Evolutionary conservation across 768 basidiomycete genomes (phyloP), one percentile per base, ranked within the genome.

Genomic region (Tylopilus sp.): DNA sequence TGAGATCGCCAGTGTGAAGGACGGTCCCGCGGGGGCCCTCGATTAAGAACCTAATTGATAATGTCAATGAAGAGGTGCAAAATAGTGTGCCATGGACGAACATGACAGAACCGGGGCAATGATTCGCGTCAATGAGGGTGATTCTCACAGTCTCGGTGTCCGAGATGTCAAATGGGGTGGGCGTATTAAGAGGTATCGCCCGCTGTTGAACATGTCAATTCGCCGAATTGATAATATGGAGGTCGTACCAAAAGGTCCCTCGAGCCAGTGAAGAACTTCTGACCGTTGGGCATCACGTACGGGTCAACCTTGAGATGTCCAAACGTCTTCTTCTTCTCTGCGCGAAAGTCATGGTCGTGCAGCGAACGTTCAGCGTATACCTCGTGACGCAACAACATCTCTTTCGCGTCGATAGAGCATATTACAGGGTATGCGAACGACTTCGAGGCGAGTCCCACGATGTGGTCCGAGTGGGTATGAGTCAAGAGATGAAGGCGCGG

Each of bases 21-120:
- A 98, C 74, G 0, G 90, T 76, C 8, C 85, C 82, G 49, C 76
- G 67, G 4, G 73, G 50, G 17, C 88, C 86, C 66, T 91, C 86
- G 40, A 95, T 80, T 17, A 94, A 77, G 61, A 88, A 95, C 88
- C 93, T 95, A 56, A 51, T 40, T n/a, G 12, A 26, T 10, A 57
- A 2, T 15, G 38, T 47, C 12, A 47, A 31, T 9, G 9, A 30
- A 6, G 30, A 22, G 23, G 6, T 0, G 31, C 8, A 38, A 31
- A 47, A 4, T 4, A 1, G 17, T 8, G 15, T 31, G 3, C 10
- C 2, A 11, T 18, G 18, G 25, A 70, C 83, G 23, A 61, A 93
- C 94, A 98, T 95, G 38, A 92, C 86, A 0, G 93, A 86, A 0
- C 95, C 95, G 11, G 92, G 95, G 64, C 94, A 97, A 65, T 98